A percentile compares a stretch with the other conserved stretches of the same genome.
These are phyloP conservation scores for Madurella mycetomatis DNA, from an alignment of 2,329 filamentous ascomycete genomes.

Conservation along the genomic window DNA sequence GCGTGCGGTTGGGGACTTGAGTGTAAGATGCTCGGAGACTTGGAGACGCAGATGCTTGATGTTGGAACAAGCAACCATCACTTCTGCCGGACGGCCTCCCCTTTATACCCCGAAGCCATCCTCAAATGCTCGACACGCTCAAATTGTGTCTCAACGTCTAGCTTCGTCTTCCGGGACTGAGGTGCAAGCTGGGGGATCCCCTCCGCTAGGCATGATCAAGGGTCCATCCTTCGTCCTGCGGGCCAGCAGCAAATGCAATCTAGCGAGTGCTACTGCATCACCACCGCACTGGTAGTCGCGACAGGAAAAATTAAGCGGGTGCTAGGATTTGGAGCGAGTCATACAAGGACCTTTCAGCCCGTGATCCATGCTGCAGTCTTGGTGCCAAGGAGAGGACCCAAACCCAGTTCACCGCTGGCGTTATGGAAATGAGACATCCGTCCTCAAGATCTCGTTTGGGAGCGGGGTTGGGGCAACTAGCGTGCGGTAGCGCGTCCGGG, in stretches of 20 bases:
- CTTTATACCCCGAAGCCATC: too few species aligned
- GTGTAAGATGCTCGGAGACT: neutral
- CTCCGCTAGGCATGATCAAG: too few species aligned
- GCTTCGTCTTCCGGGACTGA: too few species aligned
- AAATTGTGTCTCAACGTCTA: too few species aligned
- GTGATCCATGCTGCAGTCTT: neutral
- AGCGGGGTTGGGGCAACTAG: neutral
- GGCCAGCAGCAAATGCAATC: neutral
- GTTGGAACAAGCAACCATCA: neutral
- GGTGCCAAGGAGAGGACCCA: neutral
- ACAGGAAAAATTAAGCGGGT: constrained; percentile 4
- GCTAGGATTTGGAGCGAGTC: neutral
- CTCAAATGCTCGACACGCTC: too few species aligned
- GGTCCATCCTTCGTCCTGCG: too few species aligned
- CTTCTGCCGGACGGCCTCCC: too few species aligned
- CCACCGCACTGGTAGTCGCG: neutral
- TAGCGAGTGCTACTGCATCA: neutral
- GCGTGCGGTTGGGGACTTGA: neutral
- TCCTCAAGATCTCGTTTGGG: neutral
- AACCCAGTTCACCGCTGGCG: constrained; percentile 7
- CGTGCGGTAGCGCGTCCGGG: neutral
- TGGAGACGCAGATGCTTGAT: neutral
- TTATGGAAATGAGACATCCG: constrained; percentile 12
- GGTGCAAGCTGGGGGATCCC: too few species aligned
- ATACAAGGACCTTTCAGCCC: neutral